phyloP scores from a whole-genome alignment of 345 rosid genomes.

The Eucalyptus dawsonii region DNA sequence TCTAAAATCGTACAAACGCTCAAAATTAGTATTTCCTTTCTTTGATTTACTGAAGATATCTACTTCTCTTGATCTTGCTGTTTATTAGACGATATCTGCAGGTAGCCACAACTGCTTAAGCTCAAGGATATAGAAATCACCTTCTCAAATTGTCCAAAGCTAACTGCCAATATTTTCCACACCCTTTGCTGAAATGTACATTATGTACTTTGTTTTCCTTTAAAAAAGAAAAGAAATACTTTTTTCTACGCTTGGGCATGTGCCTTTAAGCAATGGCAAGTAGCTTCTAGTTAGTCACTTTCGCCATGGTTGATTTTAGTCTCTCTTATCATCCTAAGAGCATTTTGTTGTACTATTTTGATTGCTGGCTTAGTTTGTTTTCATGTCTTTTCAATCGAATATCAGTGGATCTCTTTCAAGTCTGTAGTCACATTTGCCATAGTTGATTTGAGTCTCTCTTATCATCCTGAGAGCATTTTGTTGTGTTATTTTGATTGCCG shows the following conservation, averaged over 20 bases:
- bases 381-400: not conserved
- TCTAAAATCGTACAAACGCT: not conserved
- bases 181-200: not conserved
- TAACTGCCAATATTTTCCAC: not conserved
- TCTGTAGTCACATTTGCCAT: no score
- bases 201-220: not conserved
- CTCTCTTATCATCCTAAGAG: not conserved
- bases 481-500: not conserved
- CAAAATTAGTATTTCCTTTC: not conserved
- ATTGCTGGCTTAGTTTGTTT: not conserved
- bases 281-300: not conserved
- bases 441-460: not conserved
- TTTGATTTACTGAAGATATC: not conserved
- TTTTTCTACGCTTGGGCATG: not conserved
- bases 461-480: not conserved
- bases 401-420: not conserved
- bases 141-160: not conserved
- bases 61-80: not conserved
- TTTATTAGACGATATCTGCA: not conserved
- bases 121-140: not conserved
- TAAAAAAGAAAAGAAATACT: not conserved
- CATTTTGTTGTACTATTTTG: not conserved
- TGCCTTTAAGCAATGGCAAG: not conserved
- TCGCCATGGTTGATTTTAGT: not conserved
- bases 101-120: not conserved